Conservation (phyloP, 225 moss, liverwort and hornwort species). For the Climacium dendroides region DNA sequence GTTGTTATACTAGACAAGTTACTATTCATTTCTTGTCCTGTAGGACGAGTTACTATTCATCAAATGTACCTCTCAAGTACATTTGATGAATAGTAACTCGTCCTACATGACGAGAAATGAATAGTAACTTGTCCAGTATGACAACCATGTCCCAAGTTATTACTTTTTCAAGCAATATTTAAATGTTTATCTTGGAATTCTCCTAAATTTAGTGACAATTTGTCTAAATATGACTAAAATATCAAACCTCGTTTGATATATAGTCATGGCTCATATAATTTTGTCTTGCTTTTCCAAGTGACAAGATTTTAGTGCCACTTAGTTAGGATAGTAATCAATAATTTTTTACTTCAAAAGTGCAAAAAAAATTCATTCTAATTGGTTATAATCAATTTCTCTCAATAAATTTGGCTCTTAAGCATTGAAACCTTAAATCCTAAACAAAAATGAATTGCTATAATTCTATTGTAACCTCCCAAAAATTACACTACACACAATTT, state of each 20-base stretch:
- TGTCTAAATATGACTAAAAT: not conserved
- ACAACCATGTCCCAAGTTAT: too few relatives aligned
- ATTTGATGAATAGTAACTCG: too few relatives aligned
- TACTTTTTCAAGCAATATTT: not conserved
- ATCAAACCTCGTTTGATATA: not conserved
- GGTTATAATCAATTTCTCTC: not conserved
- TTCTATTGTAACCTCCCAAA: too few relatives aligned
- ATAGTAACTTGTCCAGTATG: too few relatives aligned
- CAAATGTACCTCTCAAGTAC: too few relatives aligned
- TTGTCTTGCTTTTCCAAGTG: fast-evolving
- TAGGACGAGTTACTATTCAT: too few relatives aligned
- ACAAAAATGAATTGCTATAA: too few relatives aligned
- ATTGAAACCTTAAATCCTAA: not conserved
- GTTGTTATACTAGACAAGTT: too few relatives aligned
- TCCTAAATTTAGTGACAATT: not conserved
- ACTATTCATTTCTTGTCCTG: too few relatives aligned
- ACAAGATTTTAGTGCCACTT: not conserved
- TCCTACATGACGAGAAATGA: too few relatives aligned
- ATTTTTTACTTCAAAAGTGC: not conserved
- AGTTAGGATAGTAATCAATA: not conserved
- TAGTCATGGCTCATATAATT: too few relatives aligned
- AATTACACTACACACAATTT: not conserved
- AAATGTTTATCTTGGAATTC: not conserved
- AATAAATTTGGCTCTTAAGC: not conserved
- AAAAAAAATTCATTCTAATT: not conserved